phyloP scores from a whole-genome alignment of 1,284 basidiomycete species.

The Malassezia brasiliensis region DNA sequence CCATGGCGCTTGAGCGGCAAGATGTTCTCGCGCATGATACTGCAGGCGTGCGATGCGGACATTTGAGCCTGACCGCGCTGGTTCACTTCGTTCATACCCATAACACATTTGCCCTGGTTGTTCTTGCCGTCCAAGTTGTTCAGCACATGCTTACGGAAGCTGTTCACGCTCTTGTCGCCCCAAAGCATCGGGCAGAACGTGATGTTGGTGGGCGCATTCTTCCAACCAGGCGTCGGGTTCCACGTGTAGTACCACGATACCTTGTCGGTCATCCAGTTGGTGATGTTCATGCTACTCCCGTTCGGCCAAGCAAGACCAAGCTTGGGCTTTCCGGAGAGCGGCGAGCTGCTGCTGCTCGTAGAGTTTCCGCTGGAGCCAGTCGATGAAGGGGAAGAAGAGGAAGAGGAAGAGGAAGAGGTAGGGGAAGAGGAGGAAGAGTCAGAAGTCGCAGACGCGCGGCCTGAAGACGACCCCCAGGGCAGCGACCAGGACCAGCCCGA shows the following conservation, averaged over 20 bases:
- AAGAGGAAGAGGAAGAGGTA: neutral
- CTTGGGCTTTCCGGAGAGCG: slow-evolving; percentile 17
- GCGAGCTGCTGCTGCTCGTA: slow-evolving; percentile 1
- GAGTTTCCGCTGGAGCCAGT: slow-evolving; percentile 2
- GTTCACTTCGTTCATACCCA: slow-evolving; percentile 41
- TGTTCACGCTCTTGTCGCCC: slow-evolving; percentile 25
- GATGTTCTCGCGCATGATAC: slow-evolving; percentile 30
- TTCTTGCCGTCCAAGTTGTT: slow-evolving; percentile 23
- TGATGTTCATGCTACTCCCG: slow-evolving; percentile 27
- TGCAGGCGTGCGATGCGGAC: slow-evolving; percentile 23
- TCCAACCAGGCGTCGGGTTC: slow-evolving; percentile 28
- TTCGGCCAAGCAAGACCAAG: slow-evolving; percentile 37
- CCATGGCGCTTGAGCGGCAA: slow-evolving; percentile 30
- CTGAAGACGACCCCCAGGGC: neutral
- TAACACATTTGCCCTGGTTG: slow-evolving; percentile 34
- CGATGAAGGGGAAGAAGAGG: neutral
- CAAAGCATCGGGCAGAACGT: slow-evolving; percentile 44
- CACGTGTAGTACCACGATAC: slow-evolving; percentile 39
- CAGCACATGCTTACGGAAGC: slow-evolving; percentile 27
- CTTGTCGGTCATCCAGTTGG: slow-evolving; percentile 23
- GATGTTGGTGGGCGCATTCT: slow-evolving; percentile 23
- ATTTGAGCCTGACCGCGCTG: slow-evolving; percentile 35
- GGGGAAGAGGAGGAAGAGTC: neutral
- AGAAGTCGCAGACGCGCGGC: neutral
- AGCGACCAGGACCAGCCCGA: neutral